Evolutionary conservation across 345 rosid species (phyloP).

Genomic region (Camelina hispida): DNA sequence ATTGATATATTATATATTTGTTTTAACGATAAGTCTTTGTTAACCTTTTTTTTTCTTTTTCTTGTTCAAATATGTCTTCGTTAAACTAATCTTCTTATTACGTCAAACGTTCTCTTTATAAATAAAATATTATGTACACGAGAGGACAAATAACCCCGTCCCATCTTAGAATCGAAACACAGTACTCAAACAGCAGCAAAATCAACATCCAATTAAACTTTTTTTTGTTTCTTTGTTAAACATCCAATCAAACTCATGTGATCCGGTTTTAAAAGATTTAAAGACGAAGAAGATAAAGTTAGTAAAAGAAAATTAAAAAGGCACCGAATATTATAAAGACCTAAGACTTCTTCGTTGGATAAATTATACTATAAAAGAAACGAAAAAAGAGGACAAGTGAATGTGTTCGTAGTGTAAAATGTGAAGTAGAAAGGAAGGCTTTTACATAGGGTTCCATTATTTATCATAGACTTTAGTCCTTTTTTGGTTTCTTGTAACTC

Average conservation of each 20-base stretch:
- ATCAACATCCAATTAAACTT: slow-evolving; percentile 13
- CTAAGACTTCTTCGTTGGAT: slow-evolving; percentile 30
- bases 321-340: slow-evolving; percentile 41
- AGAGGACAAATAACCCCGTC: slow-evolving; percentile 16
- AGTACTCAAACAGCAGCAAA: slow-evolving; percentile 21
- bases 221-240: neutral
- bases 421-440: slow-evolving; percentile 38
- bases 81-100: neutral
- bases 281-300: slow-evolving; percentile 8
- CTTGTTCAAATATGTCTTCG: neutral
- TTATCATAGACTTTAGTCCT: slow-evolving; percentile 54
- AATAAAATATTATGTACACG: neutral
- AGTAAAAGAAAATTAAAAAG: slow-evolving; percentile 33
- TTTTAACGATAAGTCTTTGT: neutral
- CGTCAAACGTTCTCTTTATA: neutral
- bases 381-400: slow-evolving; percentile 1
- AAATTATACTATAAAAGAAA: slow-evolving; percentile 5
- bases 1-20: neutral
- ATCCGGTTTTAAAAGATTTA: neutral
- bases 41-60: neutral
- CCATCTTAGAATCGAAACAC: slow-evolving; percentile 17
- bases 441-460: slow-evolving; percentile 71
- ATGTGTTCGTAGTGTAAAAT: slow-evolving; percentile 30
- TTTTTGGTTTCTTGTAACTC: slow-evolving; percentile 55
- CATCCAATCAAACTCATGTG: slow-evolving; percentile 2